Conservation (phyloP, 2,329 filamentous ascomycete genomes). For the Botrytis medusae region DNA sequence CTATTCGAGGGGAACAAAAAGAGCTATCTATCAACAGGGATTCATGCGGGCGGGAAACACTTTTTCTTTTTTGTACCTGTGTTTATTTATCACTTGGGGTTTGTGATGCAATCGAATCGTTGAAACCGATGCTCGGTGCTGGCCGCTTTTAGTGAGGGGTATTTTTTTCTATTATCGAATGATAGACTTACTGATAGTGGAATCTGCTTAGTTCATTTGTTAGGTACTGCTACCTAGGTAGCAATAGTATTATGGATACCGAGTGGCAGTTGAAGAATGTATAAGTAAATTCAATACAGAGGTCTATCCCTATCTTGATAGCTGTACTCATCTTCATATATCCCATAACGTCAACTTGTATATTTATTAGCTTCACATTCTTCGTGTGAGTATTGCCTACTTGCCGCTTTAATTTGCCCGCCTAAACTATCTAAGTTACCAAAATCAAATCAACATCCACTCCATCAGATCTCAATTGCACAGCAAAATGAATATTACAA, state of each 20-base stretch:
- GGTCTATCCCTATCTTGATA: not conserved
- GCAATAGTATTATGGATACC: not conserved
- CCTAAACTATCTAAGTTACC: too few relatives aligned
- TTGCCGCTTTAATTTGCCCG: not conserved
- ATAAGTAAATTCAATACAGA: not conserved
- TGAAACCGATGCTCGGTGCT: not conserved
- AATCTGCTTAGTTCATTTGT: not conserved
- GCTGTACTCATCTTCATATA: not conserved
- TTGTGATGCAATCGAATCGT: not conserved
- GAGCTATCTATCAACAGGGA: not conserved
- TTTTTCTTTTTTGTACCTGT: conserved; percentile 7
- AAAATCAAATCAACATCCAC: not conserved
- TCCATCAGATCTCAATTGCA: not conserved
- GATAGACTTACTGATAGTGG: not conserved
- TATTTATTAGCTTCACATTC: not conserved
- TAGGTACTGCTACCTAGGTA: not conserved
- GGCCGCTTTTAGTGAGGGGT: conserved; percentile 11
- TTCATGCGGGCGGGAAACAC: not conserved
- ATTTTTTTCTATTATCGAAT: not conserved
- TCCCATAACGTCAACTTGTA: not conserved
- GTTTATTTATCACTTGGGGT: not conserved
- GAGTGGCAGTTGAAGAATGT: not conserved
- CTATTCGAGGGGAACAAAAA: not conserved
- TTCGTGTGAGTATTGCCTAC: not conserved
- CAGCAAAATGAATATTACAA: not conserved